Evolutionary conservation across 1,139 yeast species (phyloP).

Genomic region (Hyphopichia fennica): DNA sequence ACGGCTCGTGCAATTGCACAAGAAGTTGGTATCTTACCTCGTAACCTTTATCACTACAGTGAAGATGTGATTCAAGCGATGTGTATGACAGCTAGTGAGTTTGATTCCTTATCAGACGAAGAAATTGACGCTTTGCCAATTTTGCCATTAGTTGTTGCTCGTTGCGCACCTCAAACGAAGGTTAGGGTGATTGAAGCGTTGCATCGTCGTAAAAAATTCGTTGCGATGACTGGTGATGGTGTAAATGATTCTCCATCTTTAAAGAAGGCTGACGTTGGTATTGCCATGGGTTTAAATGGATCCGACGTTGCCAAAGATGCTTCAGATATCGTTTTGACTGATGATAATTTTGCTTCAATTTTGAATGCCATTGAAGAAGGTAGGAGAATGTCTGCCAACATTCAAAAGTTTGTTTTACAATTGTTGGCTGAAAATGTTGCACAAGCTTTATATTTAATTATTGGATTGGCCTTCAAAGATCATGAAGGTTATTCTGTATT

Average conservation of each 20-base stretch:
- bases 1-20: constrained; percentile 83
- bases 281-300: constrained; percentile 84
- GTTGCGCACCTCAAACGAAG: constrained; percentile 85
- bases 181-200: constrained; percentile 83
- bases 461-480: constrained; percentile 73
- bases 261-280: constrained; percentile 81
- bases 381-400: constrained; percentile 76
- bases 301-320: constrained; percentile 84
- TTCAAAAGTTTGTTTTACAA: constrained; percentile 81
- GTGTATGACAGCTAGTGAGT: constrained; percentile 77
- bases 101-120: constrained; percentile 62
- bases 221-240: constrained; percentile 90
- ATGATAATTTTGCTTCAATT: constrained; percentile 77
- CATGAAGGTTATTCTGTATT: constrained; percentile 61
- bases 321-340: constrained; percentile 70
- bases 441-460: constrained; percentile 68
- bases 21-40: constrained; percentile 82
- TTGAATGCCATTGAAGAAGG: constrained; percentile 82
- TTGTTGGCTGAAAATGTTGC: constrained; percentile 77
- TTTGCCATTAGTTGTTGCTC: constrained; percentile 75
- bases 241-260: constrained; percentile 83
- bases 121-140: constrained; percentile 69
- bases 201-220: constrained; percentile 67
- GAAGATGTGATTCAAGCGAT: constrained; percentile 61
- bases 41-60: constrained; percentile 61